Evolutionary conservation across 768 basidiomycete species (phyloP).

Genomic region (Lactifluus subvellereus): DNA sequence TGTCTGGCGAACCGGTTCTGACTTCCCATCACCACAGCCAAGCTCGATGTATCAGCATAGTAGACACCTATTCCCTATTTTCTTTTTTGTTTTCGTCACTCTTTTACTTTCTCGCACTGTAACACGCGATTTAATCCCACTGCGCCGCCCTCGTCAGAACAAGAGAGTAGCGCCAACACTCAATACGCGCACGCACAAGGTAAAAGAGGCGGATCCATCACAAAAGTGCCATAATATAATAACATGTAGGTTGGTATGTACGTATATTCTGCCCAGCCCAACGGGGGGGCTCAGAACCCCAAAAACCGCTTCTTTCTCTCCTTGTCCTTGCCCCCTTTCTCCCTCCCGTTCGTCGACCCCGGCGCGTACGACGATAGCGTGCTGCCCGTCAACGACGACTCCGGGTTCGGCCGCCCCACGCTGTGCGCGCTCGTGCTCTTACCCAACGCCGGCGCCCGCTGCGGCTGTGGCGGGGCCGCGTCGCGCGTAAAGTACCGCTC

Average conservation of each 20-base stretch:
- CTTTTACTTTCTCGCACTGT: not conserved
- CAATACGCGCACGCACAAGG: not conserved
- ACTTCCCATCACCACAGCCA: conserved; percentile 6
- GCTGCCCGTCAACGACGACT: conserved; percentile 49
- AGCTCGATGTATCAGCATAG: conserved; percentile 22
- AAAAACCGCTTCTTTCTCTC: conserved; percentile 55
- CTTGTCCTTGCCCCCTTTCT: conserved; percentile 64
- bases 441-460: conserved; percentile 31
- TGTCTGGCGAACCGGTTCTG: not conserved
- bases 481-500: conserved; percentile 69
- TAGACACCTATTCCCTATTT: not conserved
- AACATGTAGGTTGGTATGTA: conserved; percentile 3
- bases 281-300: not conserved
- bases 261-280: not conserved
- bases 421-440: conserved; percentile 27
- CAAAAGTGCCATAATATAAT: conserved; percentile 3
- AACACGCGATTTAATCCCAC: conserved; percentile 8
- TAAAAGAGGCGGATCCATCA: not conserved
- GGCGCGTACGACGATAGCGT: conserved; percentile 28
- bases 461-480: conserved; percentile 44
- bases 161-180: not conserved
- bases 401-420: conserved; percentile 34
- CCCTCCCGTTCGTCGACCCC: conserved; percentile 21
- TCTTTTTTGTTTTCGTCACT: not conserved
- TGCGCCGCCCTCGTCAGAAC: not conserved